phyloP scores from a whole-genome alignment of 2,329 filamentous ascomycete species.

The Fusarium sublunatum region DNA sequence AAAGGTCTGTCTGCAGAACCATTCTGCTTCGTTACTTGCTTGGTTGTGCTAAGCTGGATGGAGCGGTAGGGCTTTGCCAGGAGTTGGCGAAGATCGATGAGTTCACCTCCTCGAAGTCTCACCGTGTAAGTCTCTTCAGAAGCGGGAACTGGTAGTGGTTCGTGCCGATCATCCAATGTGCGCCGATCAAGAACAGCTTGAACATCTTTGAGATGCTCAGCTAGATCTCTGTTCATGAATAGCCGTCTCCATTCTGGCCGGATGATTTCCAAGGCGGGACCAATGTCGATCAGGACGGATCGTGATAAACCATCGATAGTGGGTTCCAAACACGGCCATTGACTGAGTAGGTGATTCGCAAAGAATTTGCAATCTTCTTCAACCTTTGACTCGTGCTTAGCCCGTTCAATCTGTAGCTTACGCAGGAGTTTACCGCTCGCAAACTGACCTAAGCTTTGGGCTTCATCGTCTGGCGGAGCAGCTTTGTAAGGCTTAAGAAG shows the following conservation, averaged over 20 bases:
- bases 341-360: slow-evolving; percentile 37
- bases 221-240: slow-evolving; percentile 39
- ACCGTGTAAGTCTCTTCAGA: slow-evolving; percentile 32
- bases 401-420: slow-evolving; percentile 33
- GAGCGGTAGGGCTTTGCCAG: slow-evolving; percentile 30
- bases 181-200: slow-evolving; percentile 37
- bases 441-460: slow-evolving; percentile 27
- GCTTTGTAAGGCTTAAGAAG: slow-evolving; percentile 39
- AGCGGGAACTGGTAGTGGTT: slow-evolving; percentile 12
- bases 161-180: slow-evolving; percentile 23
- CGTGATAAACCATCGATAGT: slow-evolving; percentile 22
- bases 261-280: slow-evolving; percentile 38
- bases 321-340: slow-evolving; percentile 45
- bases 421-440: slow-evolving; percentile 40
- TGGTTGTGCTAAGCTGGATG: neutral
- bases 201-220: slow-evolving; percentile 32
- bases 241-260: slow-evolving; percentile 44
- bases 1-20: slow-evolving; percentile 18
- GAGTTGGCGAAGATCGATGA: slow-evolving; percentile 31
- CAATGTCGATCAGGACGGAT: slow-evolving; percentile 39
- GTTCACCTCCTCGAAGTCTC: slow-evolving; percentile 37
- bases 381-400: slow-evolving; percentile 35
- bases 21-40: neutral
- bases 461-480: slow-evolving; percentile 12
- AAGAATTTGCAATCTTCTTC: slow-evolving; percentile 43